phyloP scores from a whole-genome alignment of 768 basidiomycete genomes.

The Amanita rubescens region DNA sequence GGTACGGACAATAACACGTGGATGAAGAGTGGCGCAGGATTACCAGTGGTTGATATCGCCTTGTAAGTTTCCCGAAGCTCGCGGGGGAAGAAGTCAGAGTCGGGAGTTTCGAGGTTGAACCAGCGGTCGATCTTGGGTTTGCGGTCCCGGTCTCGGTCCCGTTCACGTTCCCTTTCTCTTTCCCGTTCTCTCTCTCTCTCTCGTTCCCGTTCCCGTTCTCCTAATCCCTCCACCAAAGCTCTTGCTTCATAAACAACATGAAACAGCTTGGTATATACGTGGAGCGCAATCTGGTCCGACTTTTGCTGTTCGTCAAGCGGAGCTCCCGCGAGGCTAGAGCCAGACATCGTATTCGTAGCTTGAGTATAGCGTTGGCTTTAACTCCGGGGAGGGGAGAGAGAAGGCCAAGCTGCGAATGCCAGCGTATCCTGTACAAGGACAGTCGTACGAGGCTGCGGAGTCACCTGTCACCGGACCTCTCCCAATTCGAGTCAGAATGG shows the following conservation, averaged over 20 bases:
- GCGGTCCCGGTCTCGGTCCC: background rate
- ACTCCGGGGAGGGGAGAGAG: too few species aligned
- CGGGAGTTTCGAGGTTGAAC: constrained; percentile 81
- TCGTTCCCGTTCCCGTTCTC: background rate
- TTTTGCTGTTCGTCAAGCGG: constrained; percentile 27
- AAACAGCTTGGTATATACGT: constrained; percentile 77
- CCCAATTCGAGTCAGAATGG: too few species aligned
- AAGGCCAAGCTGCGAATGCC: too few species aligned
- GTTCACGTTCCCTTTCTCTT: background rate
- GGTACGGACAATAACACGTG: constrained; percentile 68
- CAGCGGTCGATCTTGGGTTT: constrained; percentile 46
- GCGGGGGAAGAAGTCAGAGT: constrained; percentile 60
- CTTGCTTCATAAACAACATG: constrained; percentile 70
- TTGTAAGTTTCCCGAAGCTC: constrained; percentile 54
- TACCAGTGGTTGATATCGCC: constrained; percentile 38
- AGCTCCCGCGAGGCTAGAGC: background rate
- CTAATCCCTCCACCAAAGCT: constrained; percentile 24
- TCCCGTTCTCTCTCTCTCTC: background rate
- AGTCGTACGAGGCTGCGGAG: too few species aligned
- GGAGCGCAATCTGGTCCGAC: constrained; percentile 82
- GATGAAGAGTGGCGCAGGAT: constrained; percentile 49
- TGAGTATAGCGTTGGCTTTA: too few species aligned
- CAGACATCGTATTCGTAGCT: background rate
- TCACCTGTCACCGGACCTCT: too few species aligned
- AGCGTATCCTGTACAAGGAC: too few species aligned